Base-by-base conservation (phyloP, 768 basidiomycete genomes). In the Pisolithus tinctorius region DNA sequence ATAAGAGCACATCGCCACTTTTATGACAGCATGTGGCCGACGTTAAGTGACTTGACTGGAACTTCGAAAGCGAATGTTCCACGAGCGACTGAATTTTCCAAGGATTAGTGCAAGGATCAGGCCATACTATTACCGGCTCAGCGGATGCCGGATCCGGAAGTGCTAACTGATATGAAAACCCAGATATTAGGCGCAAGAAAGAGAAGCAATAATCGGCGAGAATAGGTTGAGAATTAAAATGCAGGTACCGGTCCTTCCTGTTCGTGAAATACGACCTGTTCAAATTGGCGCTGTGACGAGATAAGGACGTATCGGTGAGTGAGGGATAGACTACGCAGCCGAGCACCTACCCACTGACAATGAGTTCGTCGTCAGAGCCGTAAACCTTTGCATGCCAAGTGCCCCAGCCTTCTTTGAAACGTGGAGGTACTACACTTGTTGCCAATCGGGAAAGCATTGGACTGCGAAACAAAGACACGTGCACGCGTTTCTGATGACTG, bases 301-400 rank as follows among this genome's bases (percentile, higher is more conserved):
- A 30, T 43, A 40, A 13, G 61, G 8, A 59, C 55, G 8, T 26
- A 45, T 3, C 31, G 44, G 14, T 37, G 49, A 23, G n/a, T 29
- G 46, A 6, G 11, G n/a, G 9, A n/a, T 16, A 26, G 5, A 1
- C 0, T 4, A 34, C 11, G 34, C 5, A 34, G 13, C 29, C 16
- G 0, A 6, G 46, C 51, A 67, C 82, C 69, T 57, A 95, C 95
- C 96, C 96, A 59, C 83, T 91, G 54, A 99, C 82, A 66, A 99
- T 82, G 40, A 99, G 78, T 48, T 94, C 83, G 62, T 97, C 85
- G 64, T 99, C 96, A 0, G 80, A 85, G 17, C 92, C 93, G 62
- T 99, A 99, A 50, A 93, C 79, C 69, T 99, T 99, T 4, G 91
- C 86, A 65, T 98, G 96, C 94, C 94, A 97, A 2, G 94, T 92